Conservation (phyloP, 495 filamentous ascomycete genomes). For the Penicillium manginii region DNA sequence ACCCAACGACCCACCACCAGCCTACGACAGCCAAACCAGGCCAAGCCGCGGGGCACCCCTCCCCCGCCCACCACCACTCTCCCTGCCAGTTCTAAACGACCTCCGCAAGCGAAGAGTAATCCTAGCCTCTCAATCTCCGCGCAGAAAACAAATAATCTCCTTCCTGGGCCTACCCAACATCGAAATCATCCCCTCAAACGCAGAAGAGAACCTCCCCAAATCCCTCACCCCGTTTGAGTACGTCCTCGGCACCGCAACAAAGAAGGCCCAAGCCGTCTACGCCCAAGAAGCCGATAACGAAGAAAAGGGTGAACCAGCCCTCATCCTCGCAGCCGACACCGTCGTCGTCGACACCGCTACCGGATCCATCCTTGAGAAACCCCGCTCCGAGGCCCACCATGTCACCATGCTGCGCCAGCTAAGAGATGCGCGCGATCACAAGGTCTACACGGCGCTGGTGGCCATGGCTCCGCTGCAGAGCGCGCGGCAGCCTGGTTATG, state of each 20-base stretch:
- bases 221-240: constrained; percentile 83
- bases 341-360: constrained; percentile 68
- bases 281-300: constrained; percentile 61
- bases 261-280: constrained; percentile 84
- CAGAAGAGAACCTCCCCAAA: constrained; percentile 83
- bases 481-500: constrained; percentile 81
- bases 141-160: constrained; percentile 76
- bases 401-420: constrained; percentile 78
- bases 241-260: constrained; percentile 81
- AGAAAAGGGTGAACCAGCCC: constrained; percentile 68
- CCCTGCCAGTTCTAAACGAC: constrained; percentile 74
- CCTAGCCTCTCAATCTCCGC: constrained; percentile 85
- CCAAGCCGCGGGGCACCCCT: constrained; percentile 33
- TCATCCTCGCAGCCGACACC: constrained; percentile 92
- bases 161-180: constrained; percentile 74
- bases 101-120: constrained; percentile 77
- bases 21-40: constrained; percentile 35
- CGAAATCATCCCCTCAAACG: constrained; percentile 80
- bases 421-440: constrained; percentile 72
- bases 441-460: constrained; percentile 81
- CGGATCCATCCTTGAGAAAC: constrained; percentile 88
- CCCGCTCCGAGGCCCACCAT: constrained; percentile 77
- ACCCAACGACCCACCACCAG: constrained; percentile 36
- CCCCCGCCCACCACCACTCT: constrained; percentile 64
- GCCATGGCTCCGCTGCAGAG: constrained; percentile 78